Percentiles rank a stretch among this genome's conserved stretches.
phyloP scores from a whole-genome alignment of 495 filamentous ascomycete species.

The Mytilinidion resinicola region DNA sequence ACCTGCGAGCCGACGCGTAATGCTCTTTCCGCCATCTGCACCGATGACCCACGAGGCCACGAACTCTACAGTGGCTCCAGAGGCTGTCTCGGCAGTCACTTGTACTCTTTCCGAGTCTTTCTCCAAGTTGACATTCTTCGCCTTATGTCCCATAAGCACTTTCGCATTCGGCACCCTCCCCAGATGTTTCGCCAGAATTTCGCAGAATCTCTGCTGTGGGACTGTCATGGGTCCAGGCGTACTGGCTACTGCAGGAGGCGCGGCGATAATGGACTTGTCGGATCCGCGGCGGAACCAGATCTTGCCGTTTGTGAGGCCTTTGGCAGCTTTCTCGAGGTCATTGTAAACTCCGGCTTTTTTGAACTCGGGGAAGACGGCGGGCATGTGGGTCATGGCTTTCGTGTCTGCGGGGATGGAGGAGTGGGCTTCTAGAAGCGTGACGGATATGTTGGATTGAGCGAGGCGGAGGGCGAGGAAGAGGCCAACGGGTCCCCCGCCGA shows the following conservation, averaged over 20 bases:
- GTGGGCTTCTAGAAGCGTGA: constrained; percentile 4
- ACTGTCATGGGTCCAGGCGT: constrained; percentile 8
- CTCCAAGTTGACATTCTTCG: neutral
- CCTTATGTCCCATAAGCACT: neutral
- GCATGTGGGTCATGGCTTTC: constrained; percentile 14
- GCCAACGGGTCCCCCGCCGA: constrained; percentile 16
- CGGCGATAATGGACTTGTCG: constrained; percentile 1
- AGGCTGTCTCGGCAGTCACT: neutral
- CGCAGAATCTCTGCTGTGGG: constrained; percentile 15
- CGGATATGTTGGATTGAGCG: constrained; percentile 7
- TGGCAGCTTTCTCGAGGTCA: neutral
- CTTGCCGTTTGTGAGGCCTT: constrained; percentile 1
- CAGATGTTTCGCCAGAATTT: constrained; percentile 4
- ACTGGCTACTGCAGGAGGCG: neutral
- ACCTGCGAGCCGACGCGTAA: neutral
- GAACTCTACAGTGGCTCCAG: neutral
- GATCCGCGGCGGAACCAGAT: constrained; percentile 9
- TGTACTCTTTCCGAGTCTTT: neutral
- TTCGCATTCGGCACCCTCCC: neutral
- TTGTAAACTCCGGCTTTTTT: constrained; percentile 3
- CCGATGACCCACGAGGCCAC: constrained; percentile 8
- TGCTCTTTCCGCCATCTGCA: constrained; percentile 10
- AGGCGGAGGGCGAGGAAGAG: constrained; percentile 22
- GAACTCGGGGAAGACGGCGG: constrained; percentile 16
- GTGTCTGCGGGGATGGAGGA: neutral